Base-by-base conservation (phyloP, 2,329 filamentous ascomycete species). In the Whalleya microplaca region DNA sequence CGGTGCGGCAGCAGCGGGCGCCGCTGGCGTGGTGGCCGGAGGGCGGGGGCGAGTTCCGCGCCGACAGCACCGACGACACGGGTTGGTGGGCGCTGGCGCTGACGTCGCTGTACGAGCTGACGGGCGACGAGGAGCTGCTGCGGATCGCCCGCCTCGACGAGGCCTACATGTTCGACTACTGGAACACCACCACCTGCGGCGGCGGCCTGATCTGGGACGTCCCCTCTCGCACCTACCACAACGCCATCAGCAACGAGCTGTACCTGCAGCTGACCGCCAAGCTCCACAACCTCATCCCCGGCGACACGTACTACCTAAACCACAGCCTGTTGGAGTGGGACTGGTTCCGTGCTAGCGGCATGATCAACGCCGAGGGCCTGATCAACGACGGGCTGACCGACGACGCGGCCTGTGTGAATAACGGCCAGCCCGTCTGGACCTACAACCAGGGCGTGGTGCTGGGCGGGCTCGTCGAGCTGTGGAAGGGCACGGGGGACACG, bases 381-480 rank as follows among this genome's bases (percentile, higher is more conserved):
- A 62, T 79, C 60, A 78, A 78, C 56, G 77, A 80, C 63, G 77
- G 76, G n/a, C 65, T 79, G 46, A 73, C 74, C 16, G 58, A 60
- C 0, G 72, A 71, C 9, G 20, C 42, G 1, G 48, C 66, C 8
- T 72, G 70, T 55, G 52, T 60, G 18, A 21, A 79, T 74, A 44
- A 72, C 44, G 59, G 61, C 10, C 51, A 51, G 21, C 48, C 65
- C 3, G 64, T 63, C n/a, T 88, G 84, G 70, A 69, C 77, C 37
- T 81, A 82, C 64, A 74, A 72, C 63, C 84, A 88, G 68, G 85
- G 85, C 8, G 82, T 87, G 1, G 76, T 87, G 20, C 77, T 88
- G 6, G 76, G 81, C 12, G 84, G 79, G 0, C 76, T 88, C 0
- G 78, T 80, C 2, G 83, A 87, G 60, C 73, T 86, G 18, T 73